These are phyloP conservation scores for Pleurotus cornucopiae DNA, from an alignment of 768 basidiomycete genomes.

Conservation along the genomic window DNA sequence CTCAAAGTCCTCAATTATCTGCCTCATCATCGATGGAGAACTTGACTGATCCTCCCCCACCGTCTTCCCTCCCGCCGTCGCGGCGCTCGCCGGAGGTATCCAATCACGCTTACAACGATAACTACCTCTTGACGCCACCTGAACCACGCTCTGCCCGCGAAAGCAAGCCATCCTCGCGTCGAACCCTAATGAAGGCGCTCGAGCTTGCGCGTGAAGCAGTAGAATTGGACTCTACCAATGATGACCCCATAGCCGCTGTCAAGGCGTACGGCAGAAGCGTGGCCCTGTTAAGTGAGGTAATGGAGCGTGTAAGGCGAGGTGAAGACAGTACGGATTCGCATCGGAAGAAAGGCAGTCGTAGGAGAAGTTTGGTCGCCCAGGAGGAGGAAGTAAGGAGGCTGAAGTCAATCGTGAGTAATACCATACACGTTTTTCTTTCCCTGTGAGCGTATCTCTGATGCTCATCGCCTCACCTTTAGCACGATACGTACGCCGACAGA, in stretches of 20 bases:
- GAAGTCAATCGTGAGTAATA: conserved; percentile 74
- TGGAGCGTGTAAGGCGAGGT: conserved; percentile 84
- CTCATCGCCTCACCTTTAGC: conserved; percentile 38
- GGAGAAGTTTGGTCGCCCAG: conserved; percentile 82
- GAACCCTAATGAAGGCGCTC: conserved; percentile 80
- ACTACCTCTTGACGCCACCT: conserved; percentile 17
- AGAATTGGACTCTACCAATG: conserved; percentile 80
- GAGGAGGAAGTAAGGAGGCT: conserved; percentile 85
- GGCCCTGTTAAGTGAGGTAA: conserved; percentile 82
- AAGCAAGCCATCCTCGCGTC: conserved; percentile 70
- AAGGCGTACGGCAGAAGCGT: conserved; percentile 85
- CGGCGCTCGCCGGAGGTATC: conserved; percentile 12
- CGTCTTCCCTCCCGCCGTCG: conserved; percentile 42
- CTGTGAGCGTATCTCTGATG: conserved; percentile 3
- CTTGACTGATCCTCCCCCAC: conserved; percentile 56
- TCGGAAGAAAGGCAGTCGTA: conserved; percentile 53
- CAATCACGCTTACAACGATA: conserved; percentile 1
- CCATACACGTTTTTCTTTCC: background rate
- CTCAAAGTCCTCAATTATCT: conserved; percentile 19
- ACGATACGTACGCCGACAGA: conserved; percentile 92
- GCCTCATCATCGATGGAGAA: conserved; percentile 41
- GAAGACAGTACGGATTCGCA: conserved; percentile 73
- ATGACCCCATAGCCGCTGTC: conserved; percentile 87
- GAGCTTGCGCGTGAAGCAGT: conserved; percentile 90
- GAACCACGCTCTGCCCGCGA: conserved; percentile 39